Evolutionary conservation across 1,139 yeast genomes (phyloP).

Genomic region (Scheffersomyces insectosa): DNA sequence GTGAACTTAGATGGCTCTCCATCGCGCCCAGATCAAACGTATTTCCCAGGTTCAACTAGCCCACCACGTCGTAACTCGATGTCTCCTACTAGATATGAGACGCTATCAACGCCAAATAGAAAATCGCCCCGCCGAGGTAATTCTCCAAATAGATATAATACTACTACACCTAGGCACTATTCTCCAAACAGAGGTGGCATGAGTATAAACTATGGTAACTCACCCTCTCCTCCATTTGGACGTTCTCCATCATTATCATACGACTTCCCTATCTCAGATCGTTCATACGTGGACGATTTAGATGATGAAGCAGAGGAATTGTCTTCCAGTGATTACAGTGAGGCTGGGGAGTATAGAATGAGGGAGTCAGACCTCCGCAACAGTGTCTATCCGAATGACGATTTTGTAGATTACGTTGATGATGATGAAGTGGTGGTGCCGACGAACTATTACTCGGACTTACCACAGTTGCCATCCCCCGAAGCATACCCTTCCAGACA

Average conservation of each 20-base stretch:
- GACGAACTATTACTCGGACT: slow-evolving; percentile 12
- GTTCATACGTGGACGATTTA: slow-evolving; percentile 4
- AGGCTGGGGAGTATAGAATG: not conserved
- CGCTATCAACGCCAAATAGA: too few relatives aligned
- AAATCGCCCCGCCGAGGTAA: too few relatives aligned
- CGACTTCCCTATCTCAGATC: slow-evolving; percentile 2
- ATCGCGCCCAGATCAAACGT: too few relatives aligned
- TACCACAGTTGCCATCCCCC: not conserved
- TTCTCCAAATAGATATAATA: not conserved
- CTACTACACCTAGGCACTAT: slow-evolving; percentile 1
- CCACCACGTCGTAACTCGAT: not conserved
- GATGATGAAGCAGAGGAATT: slow-evolving; percentile 10
- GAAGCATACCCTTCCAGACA: not conserved
- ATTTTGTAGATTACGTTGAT: slow-evolving; percentile 6
- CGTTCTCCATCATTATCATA: slow-evolving; percentile 17
- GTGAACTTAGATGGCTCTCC: not conserved
- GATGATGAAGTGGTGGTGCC: slow-evolving; percentile 25
- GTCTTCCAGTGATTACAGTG: not conserved
- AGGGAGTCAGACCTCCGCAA: not conserved
- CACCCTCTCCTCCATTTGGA: slow-evolving; percentile 33
- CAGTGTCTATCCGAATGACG: not conserved
- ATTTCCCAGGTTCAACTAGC: too few relatives aligned
- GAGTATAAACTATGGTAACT: slow-evolving; percentile 17
- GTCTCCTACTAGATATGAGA: not conserved
- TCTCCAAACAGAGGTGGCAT: slow-evolving; percentile 7